Evolutionary conservation across 2,329 filamentous ascomycete genomes (phyloP).

Genomic region (Mariannaea sp.): DNA sequence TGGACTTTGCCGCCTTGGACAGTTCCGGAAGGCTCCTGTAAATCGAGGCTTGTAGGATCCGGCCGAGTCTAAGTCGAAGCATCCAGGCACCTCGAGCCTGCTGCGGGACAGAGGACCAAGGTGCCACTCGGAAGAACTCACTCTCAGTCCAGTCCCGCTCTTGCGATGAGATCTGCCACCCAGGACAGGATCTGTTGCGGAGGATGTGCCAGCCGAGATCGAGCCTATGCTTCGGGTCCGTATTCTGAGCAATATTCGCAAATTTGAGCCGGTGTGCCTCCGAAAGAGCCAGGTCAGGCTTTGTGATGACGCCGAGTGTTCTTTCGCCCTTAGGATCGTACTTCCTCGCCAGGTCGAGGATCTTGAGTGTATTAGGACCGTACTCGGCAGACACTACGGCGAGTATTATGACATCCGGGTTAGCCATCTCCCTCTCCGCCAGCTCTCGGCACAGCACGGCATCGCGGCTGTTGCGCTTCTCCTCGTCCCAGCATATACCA

Average conservation of each 20-base stretch:
- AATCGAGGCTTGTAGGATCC: conserved; percentile 4
- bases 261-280: conserved; percentile 6
- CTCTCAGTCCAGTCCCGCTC: conserved; percentile 4
- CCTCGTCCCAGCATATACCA: neutral
- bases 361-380: neutral
- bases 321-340: conserved; percentile 8
- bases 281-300: conserved; percentile 2
- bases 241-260: neutral
- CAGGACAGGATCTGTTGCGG: conserved; percentile 3
- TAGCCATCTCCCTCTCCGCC: conserved; percentile 7
- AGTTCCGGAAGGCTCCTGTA: conserved; percentile 4
- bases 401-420: conserved; percentile 8
- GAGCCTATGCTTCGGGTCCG: neutral
- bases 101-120: conserved; percentile 1
- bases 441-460: conserved; percentile 4
- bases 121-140: conserved; percentile 4
- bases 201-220: conserved; percentile 9
- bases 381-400: conserved; percentile 7
- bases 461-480: neutral
- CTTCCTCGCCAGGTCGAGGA: conserved; percentile 4
- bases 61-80: conserved; percentile 2
- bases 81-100: conserved; percentile 11
- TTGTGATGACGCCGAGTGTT: conserved; percentile 11
- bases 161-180: neutral
- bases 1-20: neutral